Evolutionary conservation across 2,329 filamentous ascomycete genomes (phyloP), one percentile per base, ranked within the genome.

Genomic region (Orbilia ellipsospora): DNA sequence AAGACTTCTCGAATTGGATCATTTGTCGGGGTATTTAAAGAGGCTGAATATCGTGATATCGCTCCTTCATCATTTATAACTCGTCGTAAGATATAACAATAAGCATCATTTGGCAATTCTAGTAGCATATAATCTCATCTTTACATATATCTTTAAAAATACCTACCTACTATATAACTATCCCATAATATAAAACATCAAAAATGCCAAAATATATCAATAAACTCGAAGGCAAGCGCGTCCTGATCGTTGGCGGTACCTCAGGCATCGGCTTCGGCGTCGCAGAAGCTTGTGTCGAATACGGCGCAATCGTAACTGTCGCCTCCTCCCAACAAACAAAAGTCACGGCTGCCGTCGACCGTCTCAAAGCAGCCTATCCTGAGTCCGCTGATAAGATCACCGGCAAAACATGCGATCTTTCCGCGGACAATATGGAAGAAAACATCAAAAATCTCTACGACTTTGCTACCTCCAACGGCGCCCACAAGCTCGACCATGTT

Each of bases 191-290:
- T 36, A 36, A 36, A 36, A 36, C 5, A 36, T 20, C 55, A 70
- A 50, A 50, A 57, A 63, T 62, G 57, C 57, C 23, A 48, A 73
- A 73, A 42, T 73, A 51, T 40, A 66, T 59, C 55, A 69, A 69
- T 44, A 85, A 85, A 78, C 83, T 86, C 52, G 72, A 80, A 10
- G 81, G 79, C 76, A 80, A 82, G 20, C 83, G 81, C 74, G 81
- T 90, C 78, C 85, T 92, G 48, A 82, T 91, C 79, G 84, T 91
- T 55, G 89, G 89, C 52, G 90, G 88, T 48, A 87, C 87, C 1
- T 85, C 86, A 15, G 89, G 89, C 61, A 88, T 91, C 48, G 89
- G 89, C 36, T 88, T 85, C 77, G 85, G 83, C 65, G 87, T 89
- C 10, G 88, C 89, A 61, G 86, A 89, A 83, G 86, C 85, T 1